Base-by-base conservation (phyloP, 2,329 filamentous ascomycete species). In the Microcyclospora tardicrescens region DNA sequence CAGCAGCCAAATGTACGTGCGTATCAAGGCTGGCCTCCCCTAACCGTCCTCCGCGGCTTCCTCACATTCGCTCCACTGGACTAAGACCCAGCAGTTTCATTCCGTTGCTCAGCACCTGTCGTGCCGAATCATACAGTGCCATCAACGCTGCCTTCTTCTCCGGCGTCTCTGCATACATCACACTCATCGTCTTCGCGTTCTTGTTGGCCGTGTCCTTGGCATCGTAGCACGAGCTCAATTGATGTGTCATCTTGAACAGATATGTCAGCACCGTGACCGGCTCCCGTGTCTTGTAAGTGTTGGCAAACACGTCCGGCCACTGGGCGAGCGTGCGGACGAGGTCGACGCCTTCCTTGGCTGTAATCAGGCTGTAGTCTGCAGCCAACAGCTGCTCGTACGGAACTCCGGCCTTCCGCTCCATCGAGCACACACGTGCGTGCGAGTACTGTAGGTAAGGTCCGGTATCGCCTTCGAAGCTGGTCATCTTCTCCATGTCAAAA, bases 371-470 rank as follows among this genome's bases (percentile, higher is more conserved):
- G 36, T 83, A 65, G 57, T 89, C 74, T 14, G 81, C 79, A 10
- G 62, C 65, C 10, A 66, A 63, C 24, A 89, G 66, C 9, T 81
- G 74, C 15, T 49, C 44, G 37, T 72, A 69, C 3, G 58, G 44
- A 2, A 77, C 52, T 35, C 62, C 64, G 13, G 73, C 70, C 58
- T 75, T 77, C 55, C 75, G 71, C 47, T 65, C 63, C 53, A 75
- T 73, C 35, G 68, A 70, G 48, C 64, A 70, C 32, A 87, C 70
- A 50, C 80, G 79, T 28, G 81, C 79, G 55, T 86, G 80, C 3
- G 83, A 83, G 56, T 87, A 86, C 65, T 93, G 84, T 33, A 93
- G 72, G 59, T 87, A 87, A 10, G 83, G 82, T 6, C 84, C 84
- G 2, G 84, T 91, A 59, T 89, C 83, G 32, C 83, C 83, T 62